Base-by-base conservation (phyloP, 306 rosid species). In the Lathyrus oleraceus region DNA sequence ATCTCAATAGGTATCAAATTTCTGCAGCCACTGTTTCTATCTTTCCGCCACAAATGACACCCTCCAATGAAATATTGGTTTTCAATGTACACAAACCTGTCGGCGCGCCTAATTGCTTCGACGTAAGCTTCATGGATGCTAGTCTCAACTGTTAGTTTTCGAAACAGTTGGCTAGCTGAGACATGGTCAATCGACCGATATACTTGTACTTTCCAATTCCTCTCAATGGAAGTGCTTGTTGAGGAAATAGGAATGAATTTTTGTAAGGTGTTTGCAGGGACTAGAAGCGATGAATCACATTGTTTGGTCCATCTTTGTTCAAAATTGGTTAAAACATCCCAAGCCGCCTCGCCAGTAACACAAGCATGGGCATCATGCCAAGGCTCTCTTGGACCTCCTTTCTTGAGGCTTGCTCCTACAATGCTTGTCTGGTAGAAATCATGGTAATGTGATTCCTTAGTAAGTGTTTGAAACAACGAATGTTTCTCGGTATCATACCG, bases 281-380 rank as follows among this genome's bases (percentile, higher is more conserved):
- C 88, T 75, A 91, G 67, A 44, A 82, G 63, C 14, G 95, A 85
- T 49, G 91, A 75, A 48, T 94, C 92, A 54, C 83, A 86, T 67
- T 91, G 97, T 19, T 87, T 88, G 4, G 86, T 67, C 97, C 99
- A 94, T 70, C 99, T 79, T 81, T 94, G 99, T 79, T 94, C 96
- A 42, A 88, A 94, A 66, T 94, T 94, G 12, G 95, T 82, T 65
- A 94, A 71, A 2, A 94, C 79, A 70, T 94, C 99, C 96, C 95
- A 84, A 56, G 97, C 96, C 13, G 95, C 96, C 44, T 83, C 92
- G 16, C 99, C 99, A 0, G 76, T 84, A 28, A 94, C 75, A 75
- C 99, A 82, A 68, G 99, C 95, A 79, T 94, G 99, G 47, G 87
- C 90, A 85, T 94, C 99, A 66, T 94, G 97, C 99, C 99, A 94